These are phyloP conservation scores for Pseudocercospora crystallina DNA, from an alignment of 2,329 filamentous ascomycete species.

Conservation along the genomic window DNA sequence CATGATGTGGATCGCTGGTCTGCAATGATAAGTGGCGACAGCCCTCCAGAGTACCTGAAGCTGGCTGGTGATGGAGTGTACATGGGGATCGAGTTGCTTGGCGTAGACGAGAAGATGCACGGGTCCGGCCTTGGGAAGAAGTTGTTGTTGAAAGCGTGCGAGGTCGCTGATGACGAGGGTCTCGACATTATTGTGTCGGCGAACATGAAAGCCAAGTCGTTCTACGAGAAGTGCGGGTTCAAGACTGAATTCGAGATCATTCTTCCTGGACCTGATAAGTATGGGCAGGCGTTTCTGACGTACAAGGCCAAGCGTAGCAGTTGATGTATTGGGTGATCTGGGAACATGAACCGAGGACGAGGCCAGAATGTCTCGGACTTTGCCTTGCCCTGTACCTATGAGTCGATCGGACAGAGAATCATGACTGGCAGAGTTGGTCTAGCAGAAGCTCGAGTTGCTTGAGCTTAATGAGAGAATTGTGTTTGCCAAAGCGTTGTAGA, in stretches of 20 bases:
- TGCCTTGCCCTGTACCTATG: too few relatives aligned
- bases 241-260: not conserved
- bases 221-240: not conserved
- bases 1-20: constrained; percentile 14
- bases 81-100: constrained; percentile 21
- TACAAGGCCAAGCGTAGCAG: not conserved
- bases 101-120: constrained; percentile 20
- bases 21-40: not conserved
- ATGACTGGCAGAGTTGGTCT: too few relatives aligned
- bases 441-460: too few relatives aligned
- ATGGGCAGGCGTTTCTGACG: not conserved
- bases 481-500: too few relatives aligned
- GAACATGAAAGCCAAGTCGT: constrained; percentile 7
- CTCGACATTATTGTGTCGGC: constrained; percentile 22
- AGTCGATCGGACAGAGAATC: too few relatives aligned
- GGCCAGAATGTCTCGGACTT: too few relatives aligned
- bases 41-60: not conserved
- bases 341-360: too few relatives aligned
- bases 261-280: not conserved
- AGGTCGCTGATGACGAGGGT: constrained; percentile 19
- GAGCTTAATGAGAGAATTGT: too few relatives aligned
- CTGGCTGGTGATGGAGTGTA: not conserved
- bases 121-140: constrained; percentile 18
- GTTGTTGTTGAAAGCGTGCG: constrained; percentile 22
- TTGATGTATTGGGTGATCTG: too few relatives aligned